These are phyloP conservation scores for Endocalyx cinctus DNA, from an alignment of 2,329 filamentous ascomycete genomes.

Conservation along the genomic window DNA sequence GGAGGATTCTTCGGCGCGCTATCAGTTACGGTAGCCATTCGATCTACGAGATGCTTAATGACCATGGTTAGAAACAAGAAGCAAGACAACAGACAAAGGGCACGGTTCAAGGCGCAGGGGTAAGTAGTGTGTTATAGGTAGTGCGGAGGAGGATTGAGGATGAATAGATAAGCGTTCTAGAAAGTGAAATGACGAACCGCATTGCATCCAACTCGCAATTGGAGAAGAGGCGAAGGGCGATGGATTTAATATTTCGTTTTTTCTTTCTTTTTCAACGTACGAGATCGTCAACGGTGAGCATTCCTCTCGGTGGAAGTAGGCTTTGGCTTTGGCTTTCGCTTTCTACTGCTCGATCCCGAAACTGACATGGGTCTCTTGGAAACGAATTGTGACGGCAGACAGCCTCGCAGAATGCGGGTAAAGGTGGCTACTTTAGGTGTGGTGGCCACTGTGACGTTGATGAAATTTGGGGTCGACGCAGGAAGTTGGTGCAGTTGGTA, in stretches of 20 bases:
- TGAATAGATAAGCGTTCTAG: slow-evolving; percentile 11
- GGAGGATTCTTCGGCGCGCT: slow-evolving; percentile 40
- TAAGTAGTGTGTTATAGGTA: no score
- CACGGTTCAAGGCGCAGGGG: no score
- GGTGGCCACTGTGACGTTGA: neutral
- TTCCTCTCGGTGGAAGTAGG: no score
- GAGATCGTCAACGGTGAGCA: slow-evolving; percentile 8
- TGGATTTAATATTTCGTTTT: no score
- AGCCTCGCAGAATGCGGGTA: slow-evolving; percentile 1
- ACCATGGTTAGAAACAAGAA: slow-evolving; percentile 15
- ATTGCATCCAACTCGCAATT: slow-evolving; percentile 15
- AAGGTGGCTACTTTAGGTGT: neutral
- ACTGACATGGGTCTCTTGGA: no score
- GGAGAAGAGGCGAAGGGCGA: slow-evolving; percentile 11
- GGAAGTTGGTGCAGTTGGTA: slow-evolving; percentile 9
- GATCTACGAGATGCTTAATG: slow-evolving; percentile 29
- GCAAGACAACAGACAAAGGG: slow-evolving; percentile 18
- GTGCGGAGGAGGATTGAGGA: slow-evolving; percentile 3
- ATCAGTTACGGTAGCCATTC: slow-evolving; percentile 51
- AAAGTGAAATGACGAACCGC: slow-evolving; percentile 17
- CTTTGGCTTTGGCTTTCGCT: no score
- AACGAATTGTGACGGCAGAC: no score
- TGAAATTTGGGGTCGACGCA: slow-evolving; percentile 13
- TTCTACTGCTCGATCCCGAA: no score
- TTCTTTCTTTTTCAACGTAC: slow-evolving; percentile 4